Base-by-base conservation (phyloP, 805 yeast genomes). In the Millerozyma acaciae region DNA sequence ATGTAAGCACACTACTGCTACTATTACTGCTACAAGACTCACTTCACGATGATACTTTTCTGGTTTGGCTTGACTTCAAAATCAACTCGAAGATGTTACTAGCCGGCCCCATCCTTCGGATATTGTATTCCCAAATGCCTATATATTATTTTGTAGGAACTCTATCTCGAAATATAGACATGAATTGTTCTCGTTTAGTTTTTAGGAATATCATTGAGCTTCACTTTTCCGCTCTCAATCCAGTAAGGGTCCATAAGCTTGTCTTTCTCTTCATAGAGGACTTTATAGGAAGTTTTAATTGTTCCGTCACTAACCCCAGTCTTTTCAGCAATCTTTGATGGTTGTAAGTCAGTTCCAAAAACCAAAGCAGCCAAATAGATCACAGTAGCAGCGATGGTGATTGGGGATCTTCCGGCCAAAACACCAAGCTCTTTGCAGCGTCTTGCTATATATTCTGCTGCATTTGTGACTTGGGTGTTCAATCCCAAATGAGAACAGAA, bases 291-390 rank as follows among this genome's bases (percentile, higher is more conserved):
- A 2, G 96, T 85, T 58, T 93, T 87, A 48, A 93, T 89, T 1
- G 98, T 93, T 45, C 97, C 97, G 55, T 93, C 98, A 50, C 95
- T 84, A 13, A 93, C 97, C 47, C 96, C 97, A 12, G 96, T 77
- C 48, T 84, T 84, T 46, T 87, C 96, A 8, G 95, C 85, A 36
- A 93, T 90, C 50, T 78, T 83, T 2, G 82, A 63, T 1, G 96
- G 89, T 3, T 84, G 68, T 22, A 86, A 67, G 32, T 78, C 83
- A 21, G 81, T 80, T 28, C 84, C 84, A 55, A 89, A 89, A n/a
- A 93, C 64, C n/a, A 85, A 66, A 4, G 90, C 84, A 5, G 96
- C 85, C 84, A 93, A 81, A 62, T 90, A 93, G 30, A 93, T 90
- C 4, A 93, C 95, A 1, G 97, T 94, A 6, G 97, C 97, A 0